These are phyloP conservation scores for Paecilomyces variotii DNA, from an alignment of 2,329 filamentous ascomycete species.

Conservation along the genomic window DNA sequence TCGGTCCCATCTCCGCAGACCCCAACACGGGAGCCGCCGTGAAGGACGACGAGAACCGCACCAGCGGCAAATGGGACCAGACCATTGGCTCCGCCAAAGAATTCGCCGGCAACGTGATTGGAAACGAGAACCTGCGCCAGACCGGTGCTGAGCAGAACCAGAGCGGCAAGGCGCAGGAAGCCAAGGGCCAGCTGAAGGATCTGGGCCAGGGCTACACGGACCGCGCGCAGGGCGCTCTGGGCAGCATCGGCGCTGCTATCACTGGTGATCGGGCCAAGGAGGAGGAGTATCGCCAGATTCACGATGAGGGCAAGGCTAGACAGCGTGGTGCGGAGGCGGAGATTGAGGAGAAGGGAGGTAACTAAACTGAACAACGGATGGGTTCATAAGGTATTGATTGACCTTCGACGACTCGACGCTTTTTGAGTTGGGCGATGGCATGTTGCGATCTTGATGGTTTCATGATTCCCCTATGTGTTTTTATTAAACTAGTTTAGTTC, in stretches of 20 bases:
- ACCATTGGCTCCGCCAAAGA: constrained; percentile 84
- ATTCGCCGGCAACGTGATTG: constrained; percentile 64
- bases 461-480: too few relatives aligned
- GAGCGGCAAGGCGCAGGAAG: constrained; percentile 72
- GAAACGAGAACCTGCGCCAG: constrained; percentile 66
- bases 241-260: constrained; percentile 61
- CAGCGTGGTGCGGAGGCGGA: constrained; percentile 79
- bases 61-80: constrained; percentile 73
- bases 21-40: constrained; percentile 56
- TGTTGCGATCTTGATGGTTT: background rate
- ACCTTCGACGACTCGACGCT: too few relatives aligned
- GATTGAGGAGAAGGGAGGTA: constrained; percentile 53
- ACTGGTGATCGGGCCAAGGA: constrained; percentile 62
- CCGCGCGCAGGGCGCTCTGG: constrained; percentile 63
- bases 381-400: too few relatives aligned
- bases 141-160: constrained; percentile 70
- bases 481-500: too few relatives aligned
- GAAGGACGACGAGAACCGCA: constrained; percentile 56
- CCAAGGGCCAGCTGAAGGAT: constrained; percentile 72
- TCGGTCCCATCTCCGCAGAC: constrained; percentile 60
- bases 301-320: constrained; percentile 74
- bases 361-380: constrained; percentile 1
- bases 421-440: background rate
- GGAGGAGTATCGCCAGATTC: constrained; percentile 57
- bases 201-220: constrained; percentile 58